Evolutionary conservation across 2,329 filamentous ascomycete species (phyloP).

Genomic region (Aureobasidium sp.): DNA sequence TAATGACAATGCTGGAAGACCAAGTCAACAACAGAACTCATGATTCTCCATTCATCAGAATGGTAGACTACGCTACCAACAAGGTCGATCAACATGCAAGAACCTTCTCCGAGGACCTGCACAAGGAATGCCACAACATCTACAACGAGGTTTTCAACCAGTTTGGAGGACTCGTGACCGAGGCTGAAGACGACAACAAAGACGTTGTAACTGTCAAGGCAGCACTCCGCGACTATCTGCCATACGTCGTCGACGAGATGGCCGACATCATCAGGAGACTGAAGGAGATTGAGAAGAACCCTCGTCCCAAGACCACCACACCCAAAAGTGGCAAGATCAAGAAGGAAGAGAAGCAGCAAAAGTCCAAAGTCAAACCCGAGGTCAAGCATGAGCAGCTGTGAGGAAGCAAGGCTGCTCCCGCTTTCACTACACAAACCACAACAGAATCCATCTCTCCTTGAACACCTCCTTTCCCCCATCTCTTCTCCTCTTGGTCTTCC

Average conservation of each 20-base stretch:
- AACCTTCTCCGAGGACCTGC: background rate
- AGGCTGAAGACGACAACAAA: background rate
- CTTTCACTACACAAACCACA: background rate
- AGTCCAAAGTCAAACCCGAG: background rate
- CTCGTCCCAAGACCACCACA: background rate
- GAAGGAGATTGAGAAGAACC: background rate
- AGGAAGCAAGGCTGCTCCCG: background rate
- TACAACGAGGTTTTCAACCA: background rate
- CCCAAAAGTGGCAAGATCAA: background rate
- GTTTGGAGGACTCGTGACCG: background rate
- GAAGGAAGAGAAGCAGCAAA: background rate
- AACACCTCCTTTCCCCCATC: background rate
- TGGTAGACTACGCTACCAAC: background rate
- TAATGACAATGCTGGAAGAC: background rate
- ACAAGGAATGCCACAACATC: background rate
- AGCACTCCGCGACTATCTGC: background rate
- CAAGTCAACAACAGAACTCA: background rate
- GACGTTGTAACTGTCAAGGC: background rate
- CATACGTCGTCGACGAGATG: background rate
- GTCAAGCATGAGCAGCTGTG: background rate
- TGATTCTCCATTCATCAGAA: background rate
- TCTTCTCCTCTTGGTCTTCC: background rate
- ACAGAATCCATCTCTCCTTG: background rate
- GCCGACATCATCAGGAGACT: background rate
- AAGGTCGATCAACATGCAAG: background rate